Base-by-base conservation (phyloP, 805 yeast species). In the Yamadazyma insecticola region DNA sequence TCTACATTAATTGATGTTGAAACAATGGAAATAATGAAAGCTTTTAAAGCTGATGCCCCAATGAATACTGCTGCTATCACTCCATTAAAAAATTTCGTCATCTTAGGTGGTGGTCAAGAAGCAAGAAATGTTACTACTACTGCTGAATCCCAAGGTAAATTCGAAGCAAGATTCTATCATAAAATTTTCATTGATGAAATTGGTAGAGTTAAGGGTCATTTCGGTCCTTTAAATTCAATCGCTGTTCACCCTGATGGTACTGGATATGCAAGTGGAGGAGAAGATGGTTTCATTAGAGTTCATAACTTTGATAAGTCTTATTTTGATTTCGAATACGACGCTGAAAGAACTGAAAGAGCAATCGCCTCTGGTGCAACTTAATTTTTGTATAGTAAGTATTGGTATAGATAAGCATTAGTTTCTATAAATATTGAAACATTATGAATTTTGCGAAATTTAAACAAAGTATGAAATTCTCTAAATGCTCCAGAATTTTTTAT, bases 121-220 rank as follows among this genome's bases (percentile, higher is more conserved):
- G 97, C 98, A 24, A 79, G 88, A 62, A 95, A 89, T 59, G 99
- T 92, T 54, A 92, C 99, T 25, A 92, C 97, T n/a, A 88, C 97
- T 16, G 76, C 92, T 25, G 78, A 88, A 34, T 72, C 81, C 29
- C 95, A 90, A 61, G 98, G 98, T 68, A 86, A 86, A 55, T 92
- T 92, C 60, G 97, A 92, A 69, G 92, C 97, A 22, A 78, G 96
- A 66, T 85, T 92, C 59, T 87, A 80, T 65, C 97, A 92, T 66
- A 92, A 90, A 67, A 76, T 92, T 30, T 92, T 89, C 60, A 82
- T 81, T 60, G 97, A 90, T 55, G 97, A 90, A 61, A 80, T 92
- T 44, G 98, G 97, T 45, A 81, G 96, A 65, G 90, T 92, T 30
- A 86, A 84, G 64, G 99, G 98, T 36, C 99, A 92, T 69, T 92